Evolutionary conservation across 2,329 filamentous ascomycete genomes (phyloP), one percentile per base, ranked within the genome.

Genomic region (Phaeomoniella chlamydospora): DNA sequence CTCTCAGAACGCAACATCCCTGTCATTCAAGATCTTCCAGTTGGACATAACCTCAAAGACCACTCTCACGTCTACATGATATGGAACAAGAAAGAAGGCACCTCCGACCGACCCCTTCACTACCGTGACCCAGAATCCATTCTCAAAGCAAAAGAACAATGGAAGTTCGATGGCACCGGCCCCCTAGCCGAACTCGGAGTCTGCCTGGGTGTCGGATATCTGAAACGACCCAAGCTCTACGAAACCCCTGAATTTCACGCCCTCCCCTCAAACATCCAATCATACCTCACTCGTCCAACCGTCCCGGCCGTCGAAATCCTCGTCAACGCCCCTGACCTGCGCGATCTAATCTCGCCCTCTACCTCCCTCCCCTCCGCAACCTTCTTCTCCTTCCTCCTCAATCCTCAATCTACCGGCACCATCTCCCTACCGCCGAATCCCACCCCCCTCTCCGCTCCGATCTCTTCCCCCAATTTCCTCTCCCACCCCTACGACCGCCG

Each of bases 221-320:
- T 62, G 43, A 63, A 65, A 47, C 54, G 61, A 0, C 55, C 62
- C 4, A 43, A 45, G 1, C 45, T 73, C 2, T 45, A 53, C 1
- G 37, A 49, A 1, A 60, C 57, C 0, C 43, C 57, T 0, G 68
- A 77, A 44, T 75, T 72, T 47, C 50, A 63, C 29, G 60, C 51
- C 1, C 55, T 79, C 0, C 62, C 69, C 0, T 37, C 42, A 0
- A 37, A 55, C 0, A 55, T 62, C 6, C 61, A 68, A 43, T 48
- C 53, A 0, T 66, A 61, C 40, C 48, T 78, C 1, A 49, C 47
- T 31, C 57, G 57, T 14, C 56, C 62, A 11, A 72, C 67, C 1
- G 59, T 77, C 2, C 74, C 75, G 0, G 62, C 69, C 33, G 75
- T 64, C 42, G 74, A 79, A 43, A 49, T 77, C 12, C 37, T 65